Conservation (phyloP, 2,329 filamentous ascomycete genomes). For the Colletotrichum tropicale region DNA sequence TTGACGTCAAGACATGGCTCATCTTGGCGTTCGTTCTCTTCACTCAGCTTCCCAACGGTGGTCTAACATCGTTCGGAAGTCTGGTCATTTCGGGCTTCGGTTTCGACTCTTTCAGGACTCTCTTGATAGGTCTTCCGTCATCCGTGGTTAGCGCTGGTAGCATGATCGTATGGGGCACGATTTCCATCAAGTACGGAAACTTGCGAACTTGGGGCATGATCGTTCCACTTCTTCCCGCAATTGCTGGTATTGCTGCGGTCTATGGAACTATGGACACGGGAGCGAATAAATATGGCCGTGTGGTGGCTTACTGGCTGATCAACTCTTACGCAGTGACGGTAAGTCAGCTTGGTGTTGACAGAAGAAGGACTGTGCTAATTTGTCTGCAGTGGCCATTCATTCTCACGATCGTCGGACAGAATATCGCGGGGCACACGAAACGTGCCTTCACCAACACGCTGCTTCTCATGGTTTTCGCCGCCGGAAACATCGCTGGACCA, state of each 20-base stretch:
- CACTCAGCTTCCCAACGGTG: conserved; percentile 20
- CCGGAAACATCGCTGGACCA: conserved; percentile 24
- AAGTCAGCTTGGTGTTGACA: background rate
- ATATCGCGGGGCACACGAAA: conserved; percentile 13
- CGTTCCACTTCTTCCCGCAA: conserved; percentile 27
- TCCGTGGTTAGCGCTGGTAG: conserved; percentile 27
- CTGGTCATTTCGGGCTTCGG: conserved; percentile 26
- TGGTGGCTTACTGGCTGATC: background rate
- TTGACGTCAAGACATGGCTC: conserved; percentile 20
- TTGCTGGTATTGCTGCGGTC: background rate
- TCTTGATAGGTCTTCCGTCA: conserved; percentile 25
- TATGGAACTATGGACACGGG: background rate
- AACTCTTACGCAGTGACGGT: background rate
- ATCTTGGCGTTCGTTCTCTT: conserved; percentile 14
- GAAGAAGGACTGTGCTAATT: background rate
- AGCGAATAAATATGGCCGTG: background rate
- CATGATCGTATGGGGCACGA: conserved; percentile 27
- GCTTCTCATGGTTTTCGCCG: conserved; percentile 23
- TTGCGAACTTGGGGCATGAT: conserved; percentile 30
- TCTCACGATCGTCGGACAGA: background rate
- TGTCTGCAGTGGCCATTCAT: background rate
- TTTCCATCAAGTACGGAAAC: conserved; percentile 27
- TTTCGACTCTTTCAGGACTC: conserved; percentile 24
- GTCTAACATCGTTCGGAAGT: conserved; percentile 23
- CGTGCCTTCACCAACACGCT: conserved; percentile 22